Conservation (phyloP, 208 protist species). For the Trichomonas vaginalis region DNA sequence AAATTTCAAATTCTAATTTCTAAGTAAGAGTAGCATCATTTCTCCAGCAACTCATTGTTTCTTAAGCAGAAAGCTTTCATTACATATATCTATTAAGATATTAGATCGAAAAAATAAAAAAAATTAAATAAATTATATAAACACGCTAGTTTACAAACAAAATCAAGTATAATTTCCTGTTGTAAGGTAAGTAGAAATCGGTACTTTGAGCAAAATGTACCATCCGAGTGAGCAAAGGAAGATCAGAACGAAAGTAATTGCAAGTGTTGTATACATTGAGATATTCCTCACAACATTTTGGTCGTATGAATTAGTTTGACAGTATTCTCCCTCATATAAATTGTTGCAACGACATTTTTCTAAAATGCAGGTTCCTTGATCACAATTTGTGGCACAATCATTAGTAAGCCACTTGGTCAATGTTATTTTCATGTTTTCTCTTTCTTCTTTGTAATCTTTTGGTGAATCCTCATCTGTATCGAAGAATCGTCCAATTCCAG, state of each 20-base stretch:
- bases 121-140: no score
- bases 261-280: not conserved
- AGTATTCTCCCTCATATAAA: not conserved
- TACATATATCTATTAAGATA: no score
- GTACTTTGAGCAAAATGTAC: not conserved
- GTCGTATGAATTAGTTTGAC: not conserved
- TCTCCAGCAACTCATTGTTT: no score
- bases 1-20: no score
- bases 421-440: not conserved
- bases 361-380: not conserved
- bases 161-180: no score
- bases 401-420: not conserved
- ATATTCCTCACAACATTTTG: not conserved
- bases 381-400: not conserved
- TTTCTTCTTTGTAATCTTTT: not conserved
- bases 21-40: no score
- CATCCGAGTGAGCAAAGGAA: not conserved
- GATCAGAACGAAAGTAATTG: not conserved
- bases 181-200: not conserved
- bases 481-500: not conserved
- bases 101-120: no score
- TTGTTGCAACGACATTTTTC: not conserved
- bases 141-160: no score
- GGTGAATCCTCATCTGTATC: not conserved
- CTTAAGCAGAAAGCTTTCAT: no score